These are phyloP conservation scores for Cryptococcus amylolentus DNA, from an alignment of 1,284 basidiomycete genomes.

Conservation along the genomic window DNA sequence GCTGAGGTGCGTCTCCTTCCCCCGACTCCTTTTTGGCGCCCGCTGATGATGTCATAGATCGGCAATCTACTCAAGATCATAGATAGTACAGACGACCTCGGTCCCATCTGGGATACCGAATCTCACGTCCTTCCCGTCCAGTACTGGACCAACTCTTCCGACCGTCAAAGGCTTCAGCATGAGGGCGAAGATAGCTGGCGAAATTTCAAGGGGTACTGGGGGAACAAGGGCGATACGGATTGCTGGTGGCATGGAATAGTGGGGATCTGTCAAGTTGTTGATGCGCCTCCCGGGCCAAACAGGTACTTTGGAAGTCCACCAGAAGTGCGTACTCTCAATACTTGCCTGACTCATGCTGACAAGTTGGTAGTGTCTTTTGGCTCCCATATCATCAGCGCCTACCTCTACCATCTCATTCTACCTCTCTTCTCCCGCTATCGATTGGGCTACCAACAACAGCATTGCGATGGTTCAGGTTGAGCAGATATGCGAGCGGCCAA, in stretches of 20 bases:
- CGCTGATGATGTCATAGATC: slow-evolving; percentile 3
- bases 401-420: slow-evolving; percentile 31
- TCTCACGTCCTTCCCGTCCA: slow-evolving; percentile 32
- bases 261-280: slow-evolving; percentile 40
- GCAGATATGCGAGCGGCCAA: slow-evolving; percentile 34
- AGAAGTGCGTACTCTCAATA: slow-evolving; percentile 21
- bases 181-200: slow-evolving; percentile 33
- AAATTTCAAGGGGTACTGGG: slow-evolving; percentile 41
- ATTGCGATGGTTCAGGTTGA: slow-evolving; percentile 34
- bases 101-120: slow-evolving; percentile 45
- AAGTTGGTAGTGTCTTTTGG: background rate
- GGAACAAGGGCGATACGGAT: slow-evolving; percentile 35
- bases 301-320: slow-evolving; percentile 36
- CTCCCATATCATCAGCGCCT: slow-evolving; percentile 32
- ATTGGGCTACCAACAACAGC: slow-evolving; percentile 15
- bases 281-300: slow-evolving; percentile 41
- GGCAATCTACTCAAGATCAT: slow-evolving; percentile 36
- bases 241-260: slow-evolving; percentile 43
- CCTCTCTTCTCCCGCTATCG: slow-evolving; percentile 19
- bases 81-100: slow-evolving; percentile 42
- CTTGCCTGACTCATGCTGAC: background rate
- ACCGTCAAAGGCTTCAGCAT: slow-evolving; percentile 22
- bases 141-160: slow-evolving; percentile 34
- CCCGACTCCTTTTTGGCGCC: background rate
- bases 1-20: slow-evolving; percentile 24